Evolutionary conservation across 306 rosid genomes (phyloP), one percentile per base, ranked within the genome.

Genomic region (Glycine soja): DNA sequence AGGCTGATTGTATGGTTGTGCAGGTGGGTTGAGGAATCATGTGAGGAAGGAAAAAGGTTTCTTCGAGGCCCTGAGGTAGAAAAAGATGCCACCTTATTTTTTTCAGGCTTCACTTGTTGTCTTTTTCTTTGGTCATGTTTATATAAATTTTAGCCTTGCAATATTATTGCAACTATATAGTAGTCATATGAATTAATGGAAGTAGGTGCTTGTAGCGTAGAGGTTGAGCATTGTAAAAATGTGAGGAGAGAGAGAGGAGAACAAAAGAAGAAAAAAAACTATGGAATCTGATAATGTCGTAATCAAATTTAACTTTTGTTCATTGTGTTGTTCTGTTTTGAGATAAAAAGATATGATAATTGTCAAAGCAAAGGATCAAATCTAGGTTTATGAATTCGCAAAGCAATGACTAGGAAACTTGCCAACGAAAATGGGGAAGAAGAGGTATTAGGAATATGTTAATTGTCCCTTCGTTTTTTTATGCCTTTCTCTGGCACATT

Each of bases 21-120:
- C 97, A 93, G 97, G 88, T 84, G 88, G 13, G 38, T 43, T 89
- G 93, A 87, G 83, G 85, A 89, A 91, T 88, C 92, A 87, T 86
- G 95, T 91, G 95, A 89, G 88, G 88, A 84, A 80, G 91, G 91
- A 79, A 72, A 79, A 59, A 83, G 95, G 91, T 32, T 88, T 24
- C 30, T 24, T 89, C 64, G 87, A 80, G 80, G 88, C 87, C 47
- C 16, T 81, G 80, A 84, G 93, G 87, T 88, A 87, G 77, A 34
- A 88, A 66, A 77, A 78, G 81, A 82, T 79, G 91, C 79, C 92
- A 76, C 74, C 81, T 43, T 79, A 82, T 85, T 45, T 48, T 56
- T 24, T 36, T 36, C 58, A 42, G 80, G 82, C 82, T 84, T 84
- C 83, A 78, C 72, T 77, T 80, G 56, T 80, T 89, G 91, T 89